Evolutionary conservation across 768 basidiomycete species (phyloP).

Genomic region (Mycena polygramma): DNA sequence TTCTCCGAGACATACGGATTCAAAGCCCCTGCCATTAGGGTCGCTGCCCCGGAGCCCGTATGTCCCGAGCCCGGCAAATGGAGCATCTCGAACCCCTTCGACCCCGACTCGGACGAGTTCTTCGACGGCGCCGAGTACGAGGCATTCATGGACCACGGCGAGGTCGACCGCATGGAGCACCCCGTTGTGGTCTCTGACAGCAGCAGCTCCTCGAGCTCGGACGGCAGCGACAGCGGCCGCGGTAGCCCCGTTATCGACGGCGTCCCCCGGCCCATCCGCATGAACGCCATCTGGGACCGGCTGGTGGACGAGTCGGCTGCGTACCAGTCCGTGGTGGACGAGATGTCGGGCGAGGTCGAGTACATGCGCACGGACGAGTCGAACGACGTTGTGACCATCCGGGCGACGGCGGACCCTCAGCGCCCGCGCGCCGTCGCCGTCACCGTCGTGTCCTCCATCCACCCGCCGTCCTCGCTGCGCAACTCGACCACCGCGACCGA

Average conservation of each 20-base stretch:
- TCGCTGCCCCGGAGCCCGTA: conserved; percentile 54
- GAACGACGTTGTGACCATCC: conserved; percentile 50
- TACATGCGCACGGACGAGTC: background rate
- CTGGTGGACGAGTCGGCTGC: conserved; percentile 2
- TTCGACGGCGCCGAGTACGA: conserved; percentile 75
- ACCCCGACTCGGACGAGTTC: conserved; percentile 87
- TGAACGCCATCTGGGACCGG: conserved; percentile 15
- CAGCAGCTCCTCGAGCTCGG: conserved; percentile 39
- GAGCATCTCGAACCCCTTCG: conserved; percentile 76
- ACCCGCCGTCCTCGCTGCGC: conserved; percentile 37
- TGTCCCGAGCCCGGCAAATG: conserved; percentile 61
- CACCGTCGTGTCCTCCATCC: conserved; percentile 34
- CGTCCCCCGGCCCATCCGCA: background rate
- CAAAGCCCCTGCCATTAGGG: conserved; percentile 55
- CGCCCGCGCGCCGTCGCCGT: conserved; percentile 33
- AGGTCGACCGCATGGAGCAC: conserved; percentile 51
- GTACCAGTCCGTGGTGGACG: background rate
- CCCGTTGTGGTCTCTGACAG: conserved; percentile 44
- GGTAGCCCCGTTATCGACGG: conserved; percentile 63
- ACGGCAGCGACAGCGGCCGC: conserved; percentile 56
- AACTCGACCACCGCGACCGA: conserved; percentile 43
- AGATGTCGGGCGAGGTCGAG: conserved; percentile 1
- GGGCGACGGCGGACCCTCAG: conserved; percentile 52
- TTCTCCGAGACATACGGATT: conserved; percentile 61
- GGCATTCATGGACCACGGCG: conserved; percentile 67